These are phyloP conservation scores for Extremus antarcticus DNA, from an alignment of 495 filamentous ascomycete genomes.

Conservation along the genomic window DNA sequence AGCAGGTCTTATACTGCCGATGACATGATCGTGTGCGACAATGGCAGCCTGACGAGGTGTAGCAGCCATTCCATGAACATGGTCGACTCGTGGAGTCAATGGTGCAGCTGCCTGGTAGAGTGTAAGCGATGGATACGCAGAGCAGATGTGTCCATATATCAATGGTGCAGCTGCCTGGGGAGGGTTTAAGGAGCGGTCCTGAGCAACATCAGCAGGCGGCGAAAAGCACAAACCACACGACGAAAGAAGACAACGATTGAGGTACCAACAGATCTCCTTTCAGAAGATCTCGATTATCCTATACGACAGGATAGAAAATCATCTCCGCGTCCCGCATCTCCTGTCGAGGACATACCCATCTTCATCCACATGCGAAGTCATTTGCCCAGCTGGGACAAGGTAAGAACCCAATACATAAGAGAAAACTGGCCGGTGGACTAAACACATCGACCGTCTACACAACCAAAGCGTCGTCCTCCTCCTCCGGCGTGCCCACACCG, in stretches of 20 bases:
- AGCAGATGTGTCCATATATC: not conserved
- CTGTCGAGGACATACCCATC: no score
- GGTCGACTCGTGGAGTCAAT: not conserved
- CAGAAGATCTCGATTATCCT: no score
- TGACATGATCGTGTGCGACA: not conserved
- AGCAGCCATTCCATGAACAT: not conserved
- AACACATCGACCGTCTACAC: not conserved
- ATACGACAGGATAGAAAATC: no score
- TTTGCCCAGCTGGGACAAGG: no score
- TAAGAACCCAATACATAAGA: no score
- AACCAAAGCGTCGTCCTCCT: not conserved
- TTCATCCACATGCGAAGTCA: no score
- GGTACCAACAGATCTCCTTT: no score
- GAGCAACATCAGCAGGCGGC: not conserved
- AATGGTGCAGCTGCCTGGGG: not conserved
- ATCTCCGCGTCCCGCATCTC: no score
- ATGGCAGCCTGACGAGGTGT: not conserved
- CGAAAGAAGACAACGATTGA: not conserved
- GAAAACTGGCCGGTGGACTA: no score
- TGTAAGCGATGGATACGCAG: no score
- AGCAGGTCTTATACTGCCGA: not conserved
- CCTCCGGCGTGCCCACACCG: constrained; percentile 19
- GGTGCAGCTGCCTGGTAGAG: not conserved
- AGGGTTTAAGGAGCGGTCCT: not conserved
- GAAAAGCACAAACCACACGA: not conserved